phyloP scores from a whole-genome alignment of 2,329 filamentous ascomycete genomes.

The Ascomycota sp. region DNA sequence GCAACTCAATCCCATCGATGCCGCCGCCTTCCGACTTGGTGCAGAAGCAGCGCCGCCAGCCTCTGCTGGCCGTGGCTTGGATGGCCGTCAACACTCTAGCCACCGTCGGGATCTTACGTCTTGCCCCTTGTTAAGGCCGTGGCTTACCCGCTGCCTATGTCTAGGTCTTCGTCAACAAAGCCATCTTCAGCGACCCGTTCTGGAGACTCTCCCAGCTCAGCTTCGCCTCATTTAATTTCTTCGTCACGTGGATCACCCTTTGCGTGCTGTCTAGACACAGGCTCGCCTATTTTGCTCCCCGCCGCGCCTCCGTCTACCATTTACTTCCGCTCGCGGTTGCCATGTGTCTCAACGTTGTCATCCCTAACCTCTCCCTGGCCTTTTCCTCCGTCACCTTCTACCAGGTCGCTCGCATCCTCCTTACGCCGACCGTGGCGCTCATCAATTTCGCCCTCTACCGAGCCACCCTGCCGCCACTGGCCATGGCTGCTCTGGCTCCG shows the following conservation, averaged over 20 bases:
- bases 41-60: too few relatives aligned
- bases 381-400: conserved; percentile 51
- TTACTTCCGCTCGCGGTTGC: conserved; percentile 44
- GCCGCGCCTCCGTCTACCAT: conserved; percentile 29
- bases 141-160: conserved; percentile 2
- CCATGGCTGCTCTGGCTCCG: conserved; percentile 33
- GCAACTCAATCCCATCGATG: too few relatives aligned
- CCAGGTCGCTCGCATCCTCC: conserved; percentile 45
- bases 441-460: conserved; percentile 44
- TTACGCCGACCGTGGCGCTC: conserved; percentile 43
- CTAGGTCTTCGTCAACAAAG: conserved; percentile 51
- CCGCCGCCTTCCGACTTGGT: too few relatives aligned
- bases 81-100: conserved; percentile 41
- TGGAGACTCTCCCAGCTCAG: conserved; percentile 42
- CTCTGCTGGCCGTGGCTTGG: conserved; percentile 25
- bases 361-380: conserved; percentile 47
- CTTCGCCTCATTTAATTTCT: conserved; percentile 50
- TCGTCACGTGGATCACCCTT: conserved; percentile 43
- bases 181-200: conserved; percentile 42
- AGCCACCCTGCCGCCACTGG: conserved; percentile 30
- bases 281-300: conserved; percentile 37
- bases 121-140: background rate
- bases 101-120: conserved; percentile 38
- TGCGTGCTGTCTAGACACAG: conserved; percentile 36
- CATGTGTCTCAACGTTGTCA: conserved; percentile 49